Evolutionary conservation across 2,329 filamentous ascomycete genomes (phyloP).

Genomic region (Xylariaceae sp.): DNA sequence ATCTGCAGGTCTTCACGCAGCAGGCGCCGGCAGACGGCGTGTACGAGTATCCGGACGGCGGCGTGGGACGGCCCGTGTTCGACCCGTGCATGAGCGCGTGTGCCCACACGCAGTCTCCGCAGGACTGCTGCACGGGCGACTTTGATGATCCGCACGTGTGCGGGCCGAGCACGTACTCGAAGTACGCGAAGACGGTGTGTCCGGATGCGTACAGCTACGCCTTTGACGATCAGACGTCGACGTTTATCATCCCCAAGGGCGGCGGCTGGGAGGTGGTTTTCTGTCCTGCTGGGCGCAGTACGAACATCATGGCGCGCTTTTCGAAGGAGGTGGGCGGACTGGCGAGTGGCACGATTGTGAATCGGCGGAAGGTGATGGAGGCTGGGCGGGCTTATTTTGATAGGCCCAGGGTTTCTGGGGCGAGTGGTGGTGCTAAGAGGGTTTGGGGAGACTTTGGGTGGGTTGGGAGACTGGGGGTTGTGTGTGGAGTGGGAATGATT

Average conservation of each 20-base stretch:
- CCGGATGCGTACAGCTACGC: slow-evolving; percentile 81
- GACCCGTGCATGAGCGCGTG: slow-evolving; percentile 75
- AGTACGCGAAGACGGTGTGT: slow-evolving; percentile 66
- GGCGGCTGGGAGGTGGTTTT: slow-evolving; percentile 75
- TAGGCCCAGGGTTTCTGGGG: slow-evolving; percentile 11
- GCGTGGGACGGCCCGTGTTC: slow-evolving; percentile 64
- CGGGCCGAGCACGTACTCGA: slow-evolving; percentile 62
- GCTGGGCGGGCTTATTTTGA: too few relatives aligned
- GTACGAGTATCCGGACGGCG: slow-evolving; percentile 75
- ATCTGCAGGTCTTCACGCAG: slow-evolving; percentile 63
- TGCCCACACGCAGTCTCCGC: slow-evolving; percentile 57
- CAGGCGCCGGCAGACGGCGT: slow-evolving; percentile 66
- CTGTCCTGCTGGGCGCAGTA: slow-evolving; percentile 60
- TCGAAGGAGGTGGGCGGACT: slow-evolving; percentile 44
- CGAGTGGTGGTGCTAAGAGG: slow-evolving; percentile 26
- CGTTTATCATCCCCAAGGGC: slow-evolving; percentile 59
- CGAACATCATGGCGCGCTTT: slow-evolving; percentile 51
- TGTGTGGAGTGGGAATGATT: neutral
- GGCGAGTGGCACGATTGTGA: slow-evolving; percentile 38
- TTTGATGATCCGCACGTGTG: slow-evolving; percentile 60
- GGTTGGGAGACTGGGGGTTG: neutral
- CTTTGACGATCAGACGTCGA: slow-evolving; percentile 53
- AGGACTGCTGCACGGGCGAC: slow-evolving; percentile 70
- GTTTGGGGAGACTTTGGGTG: neutral
- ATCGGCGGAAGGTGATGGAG: slow-evolving; percentile 28